Evolutionary conservation across 2,329 filamentous ascomycete species (phyloP), one percentile per base, ranked within the genome.

Genomic region (Fusarium abutilonis): DNA sequence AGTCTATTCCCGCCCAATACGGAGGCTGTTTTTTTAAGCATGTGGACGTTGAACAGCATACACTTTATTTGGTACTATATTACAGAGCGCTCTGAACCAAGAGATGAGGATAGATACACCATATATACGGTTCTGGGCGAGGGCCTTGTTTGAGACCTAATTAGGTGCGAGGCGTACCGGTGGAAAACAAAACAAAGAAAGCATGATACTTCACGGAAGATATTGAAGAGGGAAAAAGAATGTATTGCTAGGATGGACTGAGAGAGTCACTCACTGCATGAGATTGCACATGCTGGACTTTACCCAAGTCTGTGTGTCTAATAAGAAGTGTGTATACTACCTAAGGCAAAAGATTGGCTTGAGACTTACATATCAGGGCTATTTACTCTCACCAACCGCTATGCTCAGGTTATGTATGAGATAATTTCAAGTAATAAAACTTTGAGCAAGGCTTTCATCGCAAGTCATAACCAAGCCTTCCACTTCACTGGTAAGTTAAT

Each of bases 81-180:
- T 57, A 47, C 19, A 41, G 9, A 34, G 23, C 26, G 35, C 28
- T 51, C 28, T 31, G 14, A 29, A 23, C 29, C 17, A 40, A 3
- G 13, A 38, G 38, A 38, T 13, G n/a, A 40, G 43, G 42, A 50
- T 40, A 28, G 19, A 48, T 38, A 35, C n/a, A 32, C 35, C 23
- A 17, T 32, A 23, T 63, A 36, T 21, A 39, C 17, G 42, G 31
- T 32, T 49, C 40, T 53, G 38, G 44, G 31, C 39, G 36, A 41
- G 23, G 29, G 47, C 48, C 34, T 67, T 42, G 17, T 23, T 56
- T 44, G 34, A 48, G 41, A 49, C 35, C 41, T 41, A 21, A 32
- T 31, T 42, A 28, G 48, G 31, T 63, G 52, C 46, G 52, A 63
- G 67, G 67, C 67, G 67, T 68, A 49, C 42, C n/a, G 53, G 63